These are phyloP conservation scores for Arthrobotrys sphaeroides DNA, from an alignment of 2,329 filamentous ascomycete species.

Conservation along the genomic window DNA sequence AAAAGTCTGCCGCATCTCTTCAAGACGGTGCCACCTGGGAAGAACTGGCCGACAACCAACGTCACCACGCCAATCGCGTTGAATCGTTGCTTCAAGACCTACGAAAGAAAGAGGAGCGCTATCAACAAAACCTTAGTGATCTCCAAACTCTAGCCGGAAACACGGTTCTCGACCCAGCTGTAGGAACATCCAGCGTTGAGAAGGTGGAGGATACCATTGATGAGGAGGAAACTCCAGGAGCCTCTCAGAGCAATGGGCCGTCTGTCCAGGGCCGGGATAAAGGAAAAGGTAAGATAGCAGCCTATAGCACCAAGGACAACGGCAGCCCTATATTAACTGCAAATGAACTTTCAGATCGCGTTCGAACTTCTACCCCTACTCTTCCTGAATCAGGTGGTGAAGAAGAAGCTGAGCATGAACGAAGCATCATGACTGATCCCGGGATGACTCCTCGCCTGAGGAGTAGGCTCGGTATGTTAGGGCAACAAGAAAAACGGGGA, in stretches of 20 bases:
- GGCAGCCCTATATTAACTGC: too few species aligned
- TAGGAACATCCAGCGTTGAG: slow-evolving; percentile 1
- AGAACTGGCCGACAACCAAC: slow-evolving; percentile 1
- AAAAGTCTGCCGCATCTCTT: neutral
- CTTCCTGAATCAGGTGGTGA: neutral
- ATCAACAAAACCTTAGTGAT: slow-evolving; percentile 13
- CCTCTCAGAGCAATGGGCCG: neutral
- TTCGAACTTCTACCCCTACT: neutral
- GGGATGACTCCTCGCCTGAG: slow-evolving; percentile 13
- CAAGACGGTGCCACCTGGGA: neutral
- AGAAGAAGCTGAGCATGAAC: slow-evolving; percentile 9
- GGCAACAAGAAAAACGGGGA: neutral
- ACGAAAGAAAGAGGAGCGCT: slow-evolving; percentile 17
- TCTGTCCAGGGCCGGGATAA: neutral
- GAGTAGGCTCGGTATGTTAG: neutral
- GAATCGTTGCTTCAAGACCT: slow-evolving; percentile 16
- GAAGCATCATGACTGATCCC: slow-evolving; percentile 23
- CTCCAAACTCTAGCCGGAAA: slow-evolving; percentile 33
- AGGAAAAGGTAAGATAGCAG: neutral
- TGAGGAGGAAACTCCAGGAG: neutral
- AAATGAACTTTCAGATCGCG: neutral
- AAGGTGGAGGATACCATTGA: neutral
- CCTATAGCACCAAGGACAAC: neutral
- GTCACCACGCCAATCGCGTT: neutral
- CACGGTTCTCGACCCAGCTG: slow-evolving; percentile 22